Evolutionary conservation across 2,329 filamentous ascomycete species (phyloP).

Genomic region (Fusarium secorum): DNA sequence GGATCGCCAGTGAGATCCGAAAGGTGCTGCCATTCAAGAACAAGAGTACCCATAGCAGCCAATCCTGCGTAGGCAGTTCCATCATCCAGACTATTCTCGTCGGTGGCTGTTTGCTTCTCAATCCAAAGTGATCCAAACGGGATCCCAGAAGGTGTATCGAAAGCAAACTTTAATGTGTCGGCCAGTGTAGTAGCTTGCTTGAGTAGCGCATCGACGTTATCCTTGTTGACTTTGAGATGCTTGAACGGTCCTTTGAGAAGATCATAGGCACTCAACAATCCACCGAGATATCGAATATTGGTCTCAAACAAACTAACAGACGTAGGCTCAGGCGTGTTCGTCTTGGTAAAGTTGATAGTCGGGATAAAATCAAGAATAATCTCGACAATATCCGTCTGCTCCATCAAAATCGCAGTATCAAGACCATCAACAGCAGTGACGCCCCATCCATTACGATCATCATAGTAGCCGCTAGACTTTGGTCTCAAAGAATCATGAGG

Average conservation of each 20-base stretch:
- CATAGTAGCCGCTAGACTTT: conserved; percentile 5
- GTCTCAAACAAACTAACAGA: conserved; percentile 63
- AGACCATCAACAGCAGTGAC: conserved; percentile 17
- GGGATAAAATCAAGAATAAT: conserved; percentile 9
- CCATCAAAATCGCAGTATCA: conserved; percentile 20
- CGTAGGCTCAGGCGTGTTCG: not conserved
- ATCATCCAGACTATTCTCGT: not conserved
- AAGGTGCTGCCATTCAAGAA: conserved; percentile 17
- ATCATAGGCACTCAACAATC: conserved; percentile 59
- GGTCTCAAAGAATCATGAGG: conserved; percentile 4
- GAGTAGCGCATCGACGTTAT: conserved; percentile 60
- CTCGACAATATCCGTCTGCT: conserved; percentile 17
- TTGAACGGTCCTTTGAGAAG: conserved; percentile 50
- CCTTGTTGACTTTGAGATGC: conserved; percentile 47
- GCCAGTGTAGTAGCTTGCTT: conserved; percentile 70
- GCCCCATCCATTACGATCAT: conserved; percentile 21
- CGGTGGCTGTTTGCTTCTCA: conserved; percentile 1
- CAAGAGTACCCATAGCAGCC: conserved; percentile 6
- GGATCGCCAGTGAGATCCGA: conserved; percentile 11
- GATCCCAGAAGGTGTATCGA: conserved; percentile 7
- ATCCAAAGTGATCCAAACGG: not conserved
- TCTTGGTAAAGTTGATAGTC: conserved; percentile 6
- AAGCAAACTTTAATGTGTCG: conserved; percentile 45
- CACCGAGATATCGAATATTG: conserved; percentile 63
- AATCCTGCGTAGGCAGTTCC: not conserved